Base-by-base conservation (phyloP, 1,139 yeast genomes). In the Meyerozyma guilliermondii region DNA sequence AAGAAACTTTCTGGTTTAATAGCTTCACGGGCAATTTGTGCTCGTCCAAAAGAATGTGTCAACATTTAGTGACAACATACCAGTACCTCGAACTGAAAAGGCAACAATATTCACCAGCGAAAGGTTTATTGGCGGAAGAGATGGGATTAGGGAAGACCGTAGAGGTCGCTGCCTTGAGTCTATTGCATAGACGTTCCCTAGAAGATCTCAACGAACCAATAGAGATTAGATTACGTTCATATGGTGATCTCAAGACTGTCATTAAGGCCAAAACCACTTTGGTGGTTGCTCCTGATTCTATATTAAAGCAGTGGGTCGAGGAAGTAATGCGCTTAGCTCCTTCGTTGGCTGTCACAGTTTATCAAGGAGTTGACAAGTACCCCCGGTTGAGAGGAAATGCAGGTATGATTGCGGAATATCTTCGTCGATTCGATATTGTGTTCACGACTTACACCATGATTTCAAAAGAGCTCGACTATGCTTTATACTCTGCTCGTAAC, bases 81-180 rank as follows among this genome's bases (percentile, higher is more conserved):
- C 41, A 48, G 3, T 50, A 48, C 8, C 23, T 40, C 1, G 48
- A 48, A 11, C 49, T 46, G 27, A 36, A 34, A 4, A 48, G 38
- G 29, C 55, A 49, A 3, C 50, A 53, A 10, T 42, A 41, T 4
- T 42, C 66, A 7, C 76, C 75, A 2, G 91, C 88, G 0, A 74
- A 73, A 44, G 96, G 92, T 0, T 64, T 91, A 7, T 60, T 91
- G 33, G 85, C 94, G 1, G 98, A 91, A 57, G 98, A 92, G 61
- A 92, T 92, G 98, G 98, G 98, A 0, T 71, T 92, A 5, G 98
- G 98, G 0, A 92, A 92, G 58, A 91, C 98, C 0, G 82, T 92
- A 2, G 98, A 92, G 58, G 68, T 88, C 7, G 70, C 88, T 2
- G 71, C 95, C 0, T 63, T 89, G 29, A 63, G 83, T 0, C 57